phyloP scores from a whole-genome alignment of 352 stramenopile genomes.

The Globisporangium paroecandrum region DNA sequence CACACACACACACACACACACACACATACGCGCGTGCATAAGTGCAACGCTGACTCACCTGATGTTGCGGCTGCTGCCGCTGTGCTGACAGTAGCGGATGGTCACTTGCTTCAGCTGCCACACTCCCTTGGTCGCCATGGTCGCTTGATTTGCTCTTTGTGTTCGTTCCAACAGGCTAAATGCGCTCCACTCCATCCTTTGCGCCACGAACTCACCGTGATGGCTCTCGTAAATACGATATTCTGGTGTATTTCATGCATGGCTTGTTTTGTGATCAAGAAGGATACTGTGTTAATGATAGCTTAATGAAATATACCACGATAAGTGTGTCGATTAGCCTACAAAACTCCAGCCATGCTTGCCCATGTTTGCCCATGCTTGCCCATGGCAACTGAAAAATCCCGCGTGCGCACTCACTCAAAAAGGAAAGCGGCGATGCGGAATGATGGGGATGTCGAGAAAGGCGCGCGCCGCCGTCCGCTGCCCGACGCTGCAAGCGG shows the following conservation, averaged over 20 bases:
- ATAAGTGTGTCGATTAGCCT: too few species aligned
- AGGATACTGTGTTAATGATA: too few species aligned
- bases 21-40: background rate
- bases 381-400: background rate
- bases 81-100: constrained; percentile 79
- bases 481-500: background rate
- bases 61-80: constrained; percentile 76
- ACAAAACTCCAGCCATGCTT: too few species aligned
- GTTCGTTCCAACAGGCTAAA: background rate
- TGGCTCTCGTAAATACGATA: too few species aligned
- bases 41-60: constrained; percentile 23
- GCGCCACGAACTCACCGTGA: too few species aligned
- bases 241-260: too few species aligned
- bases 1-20: too few species aligned
- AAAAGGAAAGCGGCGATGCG: constrained; percentile 14
- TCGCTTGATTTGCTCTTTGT: constrained; percentile 8
- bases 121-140: constrained; percentile 72
- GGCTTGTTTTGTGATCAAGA: too few species aligned
- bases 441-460: constrained; percentile 10
- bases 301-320: too few species aligned
- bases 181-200: constrained; percentile 11
- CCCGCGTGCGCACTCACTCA: background rate
- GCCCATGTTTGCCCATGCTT: too few species aligned
- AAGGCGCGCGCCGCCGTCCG: background rate
- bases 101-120: constrained; percentile 80